Evolutionary conservation across 1,284 basidiomycete genomes (phyloP).

Genomic region (Heterobasidion irregulare): DNA sequence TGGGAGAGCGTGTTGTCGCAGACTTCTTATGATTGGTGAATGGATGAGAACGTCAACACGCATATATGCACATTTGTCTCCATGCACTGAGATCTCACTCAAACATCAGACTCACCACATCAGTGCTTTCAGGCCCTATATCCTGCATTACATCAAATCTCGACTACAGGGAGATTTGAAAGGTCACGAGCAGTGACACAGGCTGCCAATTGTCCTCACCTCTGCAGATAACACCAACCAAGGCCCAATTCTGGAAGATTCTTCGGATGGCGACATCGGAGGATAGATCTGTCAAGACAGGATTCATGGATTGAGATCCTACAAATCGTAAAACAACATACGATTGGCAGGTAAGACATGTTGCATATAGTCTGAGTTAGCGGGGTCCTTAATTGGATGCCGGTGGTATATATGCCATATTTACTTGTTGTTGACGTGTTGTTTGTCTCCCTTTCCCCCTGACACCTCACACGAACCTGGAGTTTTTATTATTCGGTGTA

Average conservation of each 20-base stretch:
- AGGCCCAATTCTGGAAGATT: neutral
- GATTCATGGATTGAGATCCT: neutral
- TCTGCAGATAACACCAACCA: neutral
- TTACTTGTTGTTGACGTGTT: conserved; percentile 2
- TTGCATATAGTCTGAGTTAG: neutral
- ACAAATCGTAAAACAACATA: neutral
- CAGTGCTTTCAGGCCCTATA: no score
- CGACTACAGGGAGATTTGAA: no score
- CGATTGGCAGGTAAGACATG: neutral
- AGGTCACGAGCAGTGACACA: no score
- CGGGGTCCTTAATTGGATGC: neutral
- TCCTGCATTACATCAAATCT: no score
- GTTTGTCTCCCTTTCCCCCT: neutral
- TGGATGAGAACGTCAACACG: no score
- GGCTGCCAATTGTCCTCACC: neutral
- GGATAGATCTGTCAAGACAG: neutral
- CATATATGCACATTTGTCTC: no score
- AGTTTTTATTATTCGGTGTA: neutral
- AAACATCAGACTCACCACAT: no score
- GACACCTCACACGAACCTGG: neutral
- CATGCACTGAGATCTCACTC: no score
- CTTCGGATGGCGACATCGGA: neutral
- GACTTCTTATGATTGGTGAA: no score
- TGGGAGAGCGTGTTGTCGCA: no score
- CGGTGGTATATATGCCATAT: neutral